Conservation (phyloP, 176 grass and related monocot genomes). For the Otatea glauca region DNA sequence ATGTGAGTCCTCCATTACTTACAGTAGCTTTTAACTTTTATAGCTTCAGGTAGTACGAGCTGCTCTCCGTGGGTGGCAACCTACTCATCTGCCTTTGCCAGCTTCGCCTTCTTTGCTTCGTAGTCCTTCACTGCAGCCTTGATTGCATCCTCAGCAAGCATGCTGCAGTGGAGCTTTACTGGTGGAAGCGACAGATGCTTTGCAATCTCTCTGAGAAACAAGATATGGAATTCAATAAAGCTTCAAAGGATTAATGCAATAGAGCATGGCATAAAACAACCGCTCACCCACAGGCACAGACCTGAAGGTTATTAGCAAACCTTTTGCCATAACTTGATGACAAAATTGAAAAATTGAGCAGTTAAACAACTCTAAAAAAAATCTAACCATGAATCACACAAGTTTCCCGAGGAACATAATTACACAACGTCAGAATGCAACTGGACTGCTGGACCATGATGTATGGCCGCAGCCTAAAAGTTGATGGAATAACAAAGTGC, state of each 20-base stretch:
- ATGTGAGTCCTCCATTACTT: not conserved
- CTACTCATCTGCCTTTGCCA: conserved; percentile 10
- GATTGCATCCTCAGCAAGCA: conserved; percentile 96
- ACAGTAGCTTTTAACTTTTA: not conserved
- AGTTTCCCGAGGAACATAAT: not conserved
- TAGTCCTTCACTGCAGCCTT: conserved; percentile 90
- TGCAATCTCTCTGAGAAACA: conserved; percentile 68
- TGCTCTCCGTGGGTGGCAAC: not conserved
- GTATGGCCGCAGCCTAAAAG: not conserved
- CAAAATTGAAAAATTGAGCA: not conserved
- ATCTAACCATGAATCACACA: not conserved
- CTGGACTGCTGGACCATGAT: not conserved
- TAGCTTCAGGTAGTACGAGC: not conserved
- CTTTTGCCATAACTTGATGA: not conserved
- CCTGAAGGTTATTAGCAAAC: not conserved
- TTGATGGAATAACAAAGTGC: not conserved
- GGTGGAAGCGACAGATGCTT: conserved; percentile 89
- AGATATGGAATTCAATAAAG: not conserved
- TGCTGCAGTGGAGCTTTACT: conserved; percentile 98
- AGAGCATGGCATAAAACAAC: not conserved
- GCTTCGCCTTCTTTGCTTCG: conserved; percentile 66
- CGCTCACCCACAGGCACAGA: not conserved
- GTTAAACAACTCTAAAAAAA: not conserved
- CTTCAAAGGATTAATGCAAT: not conserved
- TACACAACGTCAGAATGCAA: not conserved